Evolutionary conservation across 2,329 filamentous ascomycete genomes (phyloP).

Genomic region (Blastomyces silverae): DNA sequence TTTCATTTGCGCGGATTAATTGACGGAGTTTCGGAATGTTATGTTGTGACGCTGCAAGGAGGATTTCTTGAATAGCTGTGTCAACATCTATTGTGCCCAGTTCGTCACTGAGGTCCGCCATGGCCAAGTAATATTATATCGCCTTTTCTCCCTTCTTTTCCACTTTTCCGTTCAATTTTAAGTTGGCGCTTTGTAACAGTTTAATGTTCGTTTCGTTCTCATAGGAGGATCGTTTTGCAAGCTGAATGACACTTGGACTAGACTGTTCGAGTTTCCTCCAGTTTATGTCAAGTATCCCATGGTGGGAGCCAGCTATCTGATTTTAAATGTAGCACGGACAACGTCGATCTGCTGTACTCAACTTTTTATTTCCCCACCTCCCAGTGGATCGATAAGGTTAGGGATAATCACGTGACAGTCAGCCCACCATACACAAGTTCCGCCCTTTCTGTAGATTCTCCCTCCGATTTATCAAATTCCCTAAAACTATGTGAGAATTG

Average conservation of each 20-base stretch:
- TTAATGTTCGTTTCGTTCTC: slow-evolving; percentile 3
- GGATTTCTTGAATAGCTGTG: slow-evolving; percentile 50
- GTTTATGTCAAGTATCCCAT: neutral
- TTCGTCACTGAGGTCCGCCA: slow-evolving; percentile 17
- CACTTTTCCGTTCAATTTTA: neutral
- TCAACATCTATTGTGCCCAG: slow-evolving; percentile 30
- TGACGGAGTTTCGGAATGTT: slow-evolving; percentile 61
- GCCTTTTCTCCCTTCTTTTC: neutral
- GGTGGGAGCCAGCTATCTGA: neutral
- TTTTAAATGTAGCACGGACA: neutral
- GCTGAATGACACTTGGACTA: neutral
- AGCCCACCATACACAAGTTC: too few relatives aligned
- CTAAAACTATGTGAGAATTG: neutral
- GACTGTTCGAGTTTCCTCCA: neutral
- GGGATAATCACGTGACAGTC: too few relatives aligned
- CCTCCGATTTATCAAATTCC: too few relatives aligned
- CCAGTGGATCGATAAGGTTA: too few relatives aligned
- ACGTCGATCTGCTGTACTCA: too few relatives aligned
- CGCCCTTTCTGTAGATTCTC: too few relatives aligned
- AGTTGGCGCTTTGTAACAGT: neutral
- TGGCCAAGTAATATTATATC: neutral
- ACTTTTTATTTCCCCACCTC: too few relatives aligned
- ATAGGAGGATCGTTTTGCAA: neutral
- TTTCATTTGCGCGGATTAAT: slow-evolving; percentile 54
- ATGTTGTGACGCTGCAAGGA: slow-evolving; percentile 61